These are phyloP conservation scores for Hypocreales sp. DNA, from an alignment of 2,329 filamentous ascomycete genomes.

Conservation along the genomic window DNA sequence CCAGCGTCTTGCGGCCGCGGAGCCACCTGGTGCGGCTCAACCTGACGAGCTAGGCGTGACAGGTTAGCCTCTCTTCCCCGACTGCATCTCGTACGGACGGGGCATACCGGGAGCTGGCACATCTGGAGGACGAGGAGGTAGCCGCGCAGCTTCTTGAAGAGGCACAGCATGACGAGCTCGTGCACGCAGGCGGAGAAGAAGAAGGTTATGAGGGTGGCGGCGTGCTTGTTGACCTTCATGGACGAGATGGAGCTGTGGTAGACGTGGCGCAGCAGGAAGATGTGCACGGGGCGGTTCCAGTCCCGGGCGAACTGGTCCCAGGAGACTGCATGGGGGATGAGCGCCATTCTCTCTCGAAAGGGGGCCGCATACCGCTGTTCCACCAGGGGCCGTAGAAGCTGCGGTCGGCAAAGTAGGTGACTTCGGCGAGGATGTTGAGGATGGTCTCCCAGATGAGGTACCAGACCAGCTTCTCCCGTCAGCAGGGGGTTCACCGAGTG, in stretches of 20 bases:
- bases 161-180: slow-evolving; percentile 65
- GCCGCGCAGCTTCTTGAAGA: slow-evolving; percentile 63
- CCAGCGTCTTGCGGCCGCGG: slow-evolving; percentile 44
- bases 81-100: too few relatives aligned
- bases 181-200: slow-evolving; percentile 56
- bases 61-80: too few relatives aligned
- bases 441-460: slow-evolving; percentile 70
- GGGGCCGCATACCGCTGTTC: slow-evolving; percentile 33
- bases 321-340: slow-evolving; percentile 21
- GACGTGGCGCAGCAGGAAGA: slow-evolving; percentile 63
- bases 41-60: slow-evolving; percentile 33
- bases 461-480: slow-evolving; percentile 40
- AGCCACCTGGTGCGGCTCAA: slow-evolving; percentile 53
- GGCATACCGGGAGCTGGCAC: slow-evolving; percentile 53
- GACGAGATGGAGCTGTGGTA: slow-evolving; percentile 66
- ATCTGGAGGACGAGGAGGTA: slow-evolving; percentile 63
- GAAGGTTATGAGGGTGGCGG: slow-evolving; percentile 63
- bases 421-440: slow-evolving; percentile 60
- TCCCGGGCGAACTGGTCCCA: slow-evolving; percentile 70
- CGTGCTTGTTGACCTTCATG: slow-evolving; percentile 52
- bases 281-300: slow-evolving; percentile 66
- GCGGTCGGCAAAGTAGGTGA: slow-evolving; percentile 63
- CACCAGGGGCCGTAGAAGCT: slow-evolving; percentile 55
- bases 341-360: too few relatives aligned
- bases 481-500: not conserved